Percentiles rank a stretch among this genome's conserved stretches.
Evolutionary conservation across 1,284 basidiomycete genomes (phyloP).

Genomic region (Cutaneotrichosporon cutaneum): DNA sequence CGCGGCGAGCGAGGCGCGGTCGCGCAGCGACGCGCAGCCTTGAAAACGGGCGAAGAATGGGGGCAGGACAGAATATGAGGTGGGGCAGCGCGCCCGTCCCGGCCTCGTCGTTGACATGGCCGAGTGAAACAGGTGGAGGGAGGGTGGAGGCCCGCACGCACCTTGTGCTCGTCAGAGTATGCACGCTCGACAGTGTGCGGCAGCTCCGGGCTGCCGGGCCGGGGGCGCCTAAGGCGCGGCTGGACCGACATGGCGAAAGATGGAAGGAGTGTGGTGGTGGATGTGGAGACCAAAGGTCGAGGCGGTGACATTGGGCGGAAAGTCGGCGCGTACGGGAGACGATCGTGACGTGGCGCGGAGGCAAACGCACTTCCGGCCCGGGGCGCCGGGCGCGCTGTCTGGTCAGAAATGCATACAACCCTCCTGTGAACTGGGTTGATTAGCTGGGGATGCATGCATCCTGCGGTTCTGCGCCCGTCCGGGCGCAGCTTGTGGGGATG

Average conservation of each 20-base stretch:
- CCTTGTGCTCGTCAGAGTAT: slow-evolving; percentile 23
- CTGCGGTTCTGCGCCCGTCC: no score
- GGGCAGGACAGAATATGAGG: no score
- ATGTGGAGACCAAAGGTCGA: neutral
- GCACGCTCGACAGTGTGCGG: slow-evolving; percentile 15
- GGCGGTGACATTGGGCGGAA: neutral
- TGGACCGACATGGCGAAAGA: slow-evolving; percentile 20
- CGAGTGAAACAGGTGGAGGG: neutral
- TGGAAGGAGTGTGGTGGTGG: neutral
- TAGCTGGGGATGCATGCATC: no score
- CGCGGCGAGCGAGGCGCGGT: no score
- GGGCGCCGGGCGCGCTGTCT: no score
- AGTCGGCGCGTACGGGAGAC: neutral
- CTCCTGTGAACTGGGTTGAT: no score
- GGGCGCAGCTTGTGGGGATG: no score
- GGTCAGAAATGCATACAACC: no score
- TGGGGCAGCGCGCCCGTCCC: neutral
- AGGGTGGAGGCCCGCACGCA: slow-evolving; percentile 10
- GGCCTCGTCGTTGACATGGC: neutral
- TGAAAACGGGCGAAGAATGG: no score
- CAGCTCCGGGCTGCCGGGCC: slow-evolving; percentile 15
- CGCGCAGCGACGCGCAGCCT: no score
- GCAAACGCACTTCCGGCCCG: no score
- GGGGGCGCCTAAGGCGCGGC: slow-evolving; percentile 19
- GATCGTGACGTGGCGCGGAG: slow-evolving; percentile 1